phyloP scores from a whole-genome alignment of 1,284 basidiomycete genomes.

The Moesziomyces sp. region DNA sequence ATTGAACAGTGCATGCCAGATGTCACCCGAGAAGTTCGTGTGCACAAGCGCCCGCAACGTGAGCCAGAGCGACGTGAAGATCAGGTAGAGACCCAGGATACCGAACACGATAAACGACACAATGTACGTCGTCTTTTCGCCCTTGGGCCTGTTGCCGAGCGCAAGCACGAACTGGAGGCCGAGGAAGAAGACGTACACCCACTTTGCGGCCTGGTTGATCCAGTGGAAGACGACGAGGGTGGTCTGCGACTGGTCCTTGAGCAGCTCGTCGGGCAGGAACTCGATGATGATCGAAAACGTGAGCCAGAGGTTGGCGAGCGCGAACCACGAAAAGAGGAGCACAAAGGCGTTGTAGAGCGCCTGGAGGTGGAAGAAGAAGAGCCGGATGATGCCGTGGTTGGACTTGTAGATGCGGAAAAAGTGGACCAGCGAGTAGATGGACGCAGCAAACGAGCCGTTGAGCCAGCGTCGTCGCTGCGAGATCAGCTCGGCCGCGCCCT shows the following conservation, averaged over 20 bases:
- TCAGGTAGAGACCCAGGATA: constrained; percentile 61
- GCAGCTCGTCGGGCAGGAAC: constrained; percentile 78
- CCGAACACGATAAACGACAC: constrained; percentile 78
- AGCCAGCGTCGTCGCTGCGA: constrained; percentile 94
- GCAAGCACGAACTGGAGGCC: constrained; percentile 90
- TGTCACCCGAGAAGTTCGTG: constrained; percentile 16
- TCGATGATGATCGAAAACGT: constrained; percentile 97
- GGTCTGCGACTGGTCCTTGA: constrained; percentile 79
- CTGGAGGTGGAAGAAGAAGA: constrained; percentile 94
- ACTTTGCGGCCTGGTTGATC: constrained; percentile 82
- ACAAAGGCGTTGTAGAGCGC: constrained; percentile 90
- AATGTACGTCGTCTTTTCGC: constrained; percentile 84
- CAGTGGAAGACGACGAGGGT: constrained; percentile 75
- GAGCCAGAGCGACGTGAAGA: constrained; percentile 64
- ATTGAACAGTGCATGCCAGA: constrained; percentile 51
- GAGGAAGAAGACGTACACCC: constrained; percentile 86
- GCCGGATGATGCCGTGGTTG: constrained; percentile 81
- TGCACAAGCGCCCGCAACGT: constrained; percentile 54
- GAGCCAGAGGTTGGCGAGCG: constrained; percentile 90
- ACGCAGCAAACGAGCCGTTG: constrained; percentile 96
- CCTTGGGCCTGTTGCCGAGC: constrained; percentile 91
- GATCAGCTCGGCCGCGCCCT: constrained; percentile 81
- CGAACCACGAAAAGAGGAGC: constrained; percentile 91
- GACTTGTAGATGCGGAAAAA: constrained; percentile 93
- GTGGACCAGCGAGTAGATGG: constrained; percentile 87